Conservation (phyloP, 2,329 filamentous ascomycete genomes). For the Lachnellula subtilissima region DNA sequence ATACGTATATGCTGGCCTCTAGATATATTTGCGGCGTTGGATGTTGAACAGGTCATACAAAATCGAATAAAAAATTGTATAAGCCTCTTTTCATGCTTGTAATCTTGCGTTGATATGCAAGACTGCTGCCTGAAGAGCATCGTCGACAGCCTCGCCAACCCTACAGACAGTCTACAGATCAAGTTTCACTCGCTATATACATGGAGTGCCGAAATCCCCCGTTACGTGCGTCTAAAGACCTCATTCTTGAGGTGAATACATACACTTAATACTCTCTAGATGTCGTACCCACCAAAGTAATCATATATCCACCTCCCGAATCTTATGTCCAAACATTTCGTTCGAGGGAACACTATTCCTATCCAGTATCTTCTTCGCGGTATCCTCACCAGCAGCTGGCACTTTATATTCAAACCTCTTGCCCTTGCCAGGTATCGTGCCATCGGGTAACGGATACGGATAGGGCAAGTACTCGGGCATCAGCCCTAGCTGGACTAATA, state of each 20-base stretch:
- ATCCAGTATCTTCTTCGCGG: conserved; percentile 43
- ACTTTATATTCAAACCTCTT: conserved; percentile 50
- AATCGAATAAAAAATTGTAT: no score
- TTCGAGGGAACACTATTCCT: conserved; percentile 51
- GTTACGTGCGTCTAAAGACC: no score
- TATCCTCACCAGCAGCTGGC: conserved; percentile 55
- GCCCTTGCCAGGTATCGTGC: conserved; percentile 28
- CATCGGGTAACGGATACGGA: conserved; percentile 44
- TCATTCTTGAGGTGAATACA: not conserved
- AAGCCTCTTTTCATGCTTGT: no score
- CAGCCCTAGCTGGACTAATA: conserved; percentile 56
- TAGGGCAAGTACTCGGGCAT: conserved; percentile 36
- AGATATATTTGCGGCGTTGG: no score
- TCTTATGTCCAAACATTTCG: conserved; percentile 39
- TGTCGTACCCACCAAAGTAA: not conserved
- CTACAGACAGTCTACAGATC: no score
- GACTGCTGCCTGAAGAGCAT: no score
- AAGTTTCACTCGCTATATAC: no score
- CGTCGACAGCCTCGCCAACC: no score
- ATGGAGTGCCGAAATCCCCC: no score
- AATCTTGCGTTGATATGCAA: no score
- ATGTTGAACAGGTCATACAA: no score
- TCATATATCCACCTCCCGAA: conserved; percentile 30
- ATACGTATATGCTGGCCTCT: no score
- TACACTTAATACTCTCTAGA: not conserved